Percentiles rank a stretch among this genome's conserved stretches.
phyloP scores from a whole-genome alignment of 2,329 filamentous ascomycete species.

The Diaporthe ilicicola region DNA sequence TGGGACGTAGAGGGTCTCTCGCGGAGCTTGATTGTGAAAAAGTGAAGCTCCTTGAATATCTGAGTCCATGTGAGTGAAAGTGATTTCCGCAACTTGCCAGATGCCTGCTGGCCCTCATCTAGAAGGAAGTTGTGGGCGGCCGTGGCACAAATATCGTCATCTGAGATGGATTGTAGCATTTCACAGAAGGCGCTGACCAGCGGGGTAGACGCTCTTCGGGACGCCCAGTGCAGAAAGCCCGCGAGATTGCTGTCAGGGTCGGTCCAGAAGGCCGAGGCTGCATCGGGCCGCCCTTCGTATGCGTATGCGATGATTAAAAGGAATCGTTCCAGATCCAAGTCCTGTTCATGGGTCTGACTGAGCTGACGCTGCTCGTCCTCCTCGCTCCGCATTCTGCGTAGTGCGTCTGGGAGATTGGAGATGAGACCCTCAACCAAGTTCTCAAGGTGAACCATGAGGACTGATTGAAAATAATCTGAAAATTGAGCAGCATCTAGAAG shows the following conservation, averaged over 20 bases:
- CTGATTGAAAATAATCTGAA: constrained; percentile 74
- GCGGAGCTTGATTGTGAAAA: constrained; percentile 81
- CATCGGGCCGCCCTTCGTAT: constrained; percentile 85
- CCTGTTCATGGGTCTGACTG: constrained; percentile 71
- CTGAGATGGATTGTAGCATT: constrained; percentile 89
- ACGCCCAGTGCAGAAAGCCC: constrained; percentile 97
- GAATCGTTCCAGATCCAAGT: constrained; percentile 85
- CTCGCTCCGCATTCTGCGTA: constrained; percentile 84
- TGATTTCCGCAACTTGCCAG: constrained; percentile 81
- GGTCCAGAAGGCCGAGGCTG: constrained; percentile 88
- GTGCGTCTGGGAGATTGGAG: constrained; percentile 91
- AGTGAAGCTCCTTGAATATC: constrained; percentile 88
- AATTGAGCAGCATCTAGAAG: constrained; percentile 72
- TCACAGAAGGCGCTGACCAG: constrained; percentile 96
- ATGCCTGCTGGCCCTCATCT: constrained; percentile 79
- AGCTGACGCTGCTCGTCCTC: constrained; percentile 87
- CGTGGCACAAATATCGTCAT: constrained; percentile 82
- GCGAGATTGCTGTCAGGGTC: constrained; percentile 93
- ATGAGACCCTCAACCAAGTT: constrained; percentile 92
- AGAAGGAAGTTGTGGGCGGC: constrained; percentile 88
- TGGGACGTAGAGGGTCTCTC: constrained; percentile 72
- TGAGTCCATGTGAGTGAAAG: constrained; percentile 91
- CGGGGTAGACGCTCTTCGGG: constrained; percentile 92
- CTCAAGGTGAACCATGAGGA: constrained; percentile 84
- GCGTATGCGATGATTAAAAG: constrained; percentile 91